A percentile compares a stretch with the other conserved stretches of the same genome.
Conservation (phyloP, 1,139 yeast genomes). For the Hanseniaspora uvarum region DNA sequence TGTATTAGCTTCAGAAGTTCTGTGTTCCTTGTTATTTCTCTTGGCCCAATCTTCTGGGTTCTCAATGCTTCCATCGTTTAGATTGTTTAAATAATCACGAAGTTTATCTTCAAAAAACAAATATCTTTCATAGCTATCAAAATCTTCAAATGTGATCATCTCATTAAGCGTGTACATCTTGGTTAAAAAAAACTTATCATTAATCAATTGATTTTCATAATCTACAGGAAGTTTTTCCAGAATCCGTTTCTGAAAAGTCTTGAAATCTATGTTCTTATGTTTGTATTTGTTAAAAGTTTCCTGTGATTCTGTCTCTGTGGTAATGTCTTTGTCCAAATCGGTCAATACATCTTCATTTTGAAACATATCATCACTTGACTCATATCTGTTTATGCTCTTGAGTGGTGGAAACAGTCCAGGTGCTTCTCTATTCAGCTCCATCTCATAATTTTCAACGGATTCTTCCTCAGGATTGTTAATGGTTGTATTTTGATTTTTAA, state of each 20-base stretch:
- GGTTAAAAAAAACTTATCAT: conserved; percentile 26
- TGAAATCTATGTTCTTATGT: background rate
- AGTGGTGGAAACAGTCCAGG: conserved; percentile 22
- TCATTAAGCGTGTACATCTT: conserved; percentile 23
- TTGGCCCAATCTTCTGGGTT: background rate
- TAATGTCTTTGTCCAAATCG: background rate
- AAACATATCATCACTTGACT: background rate
- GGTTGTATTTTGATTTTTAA: background rate
- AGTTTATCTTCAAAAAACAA: conserved; percentile 12
- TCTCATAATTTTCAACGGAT: background rate
- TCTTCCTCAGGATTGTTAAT: background rate
- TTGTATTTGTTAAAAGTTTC: background rate
- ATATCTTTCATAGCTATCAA: conserved; percentile 17
- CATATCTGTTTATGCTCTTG: background rate
- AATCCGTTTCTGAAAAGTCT: conserved; percentile 9
- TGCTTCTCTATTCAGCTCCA: conserved; percentile 18
- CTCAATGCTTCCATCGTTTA: background rate
- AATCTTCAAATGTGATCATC: conserved; percentile 18
- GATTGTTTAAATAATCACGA: conserved; percentile 7
- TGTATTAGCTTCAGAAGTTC: background rate
- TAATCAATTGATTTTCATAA: conserved; percentile 18
- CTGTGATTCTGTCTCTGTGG: background rate
- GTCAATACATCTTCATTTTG: background rate
- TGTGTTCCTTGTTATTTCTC: background rate
- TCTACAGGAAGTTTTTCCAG: conserved; percentile 18